Evolutionary conservation across 306 rosid genomes (phyloP), one percentile per base, ranked within the genome.

Genomic region (Dicorynia guianensis): DNA sequence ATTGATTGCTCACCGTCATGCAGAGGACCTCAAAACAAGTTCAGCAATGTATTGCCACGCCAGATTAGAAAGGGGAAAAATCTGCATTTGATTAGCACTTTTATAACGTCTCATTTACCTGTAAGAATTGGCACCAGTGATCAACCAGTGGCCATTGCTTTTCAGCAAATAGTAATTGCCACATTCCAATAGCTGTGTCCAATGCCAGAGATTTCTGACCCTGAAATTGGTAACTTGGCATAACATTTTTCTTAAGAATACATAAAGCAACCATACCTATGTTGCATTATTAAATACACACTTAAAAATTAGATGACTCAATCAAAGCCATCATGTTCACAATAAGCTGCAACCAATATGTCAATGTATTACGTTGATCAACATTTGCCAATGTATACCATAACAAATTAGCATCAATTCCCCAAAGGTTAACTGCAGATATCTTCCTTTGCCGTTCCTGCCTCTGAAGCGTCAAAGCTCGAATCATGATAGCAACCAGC

Each of bases 151-250:
- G 96, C 99, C 99, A 96, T 85, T 90, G 97, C 88, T 80, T 96
- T 84, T 96, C 99, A 9, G 98, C 98, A 84, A 96, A 96, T 61
- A 96, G 83, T 80, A 96, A 89, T 81, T 96, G 97, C 99, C 99
- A 96, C 99, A 96, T 96, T 80, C 99, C 99, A 79, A 96, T 96
- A 42, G 99, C 99, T 39, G 99, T 96, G 84, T 96, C 99, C 88
- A 96, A 82, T 19, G 99, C 99, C 84, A 96, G 76, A 66, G 99
- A 96, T 83, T 96, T 96, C 83, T 96, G 99, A 82, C 99, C 99
- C 99, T 96, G 90, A 75, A 78, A 85, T 56, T 78, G 12, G 65
- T 6, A 55, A 46, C 62, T 20, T 48, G 11, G 64, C 19, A 64
- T 69, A 54, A 38, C 15, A 14, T 39, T 1, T 30, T 55, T 12